A percentile compares a stretch with the other conserved stretches of the same genome.
Evolutionary conservation across 805 yeast genomes (phyloP).

Genomic region (Cyberlindnera galapagoensis): DNA sequence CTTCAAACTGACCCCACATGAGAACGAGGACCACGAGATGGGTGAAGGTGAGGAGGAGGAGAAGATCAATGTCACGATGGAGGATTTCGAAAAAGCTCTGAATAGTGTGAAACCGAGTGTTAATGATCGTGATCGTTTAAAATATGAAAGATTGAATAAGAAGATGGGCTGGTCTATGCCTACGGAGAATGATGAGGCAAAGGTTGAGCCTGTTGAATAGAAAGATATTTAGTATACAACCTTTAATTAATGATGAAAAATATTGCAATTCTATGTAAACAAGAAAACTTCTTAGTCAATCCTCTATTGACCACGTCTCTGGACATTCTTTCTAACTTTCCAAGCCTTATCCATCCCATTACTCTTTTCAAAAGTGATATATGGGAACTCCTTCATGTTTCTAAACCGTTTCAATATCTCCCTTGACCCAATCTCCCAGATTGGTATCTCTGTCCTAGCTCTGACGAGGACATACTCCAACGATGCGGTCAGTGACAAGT

Average conservation of each 20-base stretch:
- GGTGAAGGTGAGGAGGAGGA: conserved; percentile 33
- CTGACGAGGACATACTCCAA: conserved; percentile 39
- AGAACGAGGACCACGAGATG: conserved; percentile 42
- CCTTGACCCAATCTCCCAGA: conserved; percentile 38
- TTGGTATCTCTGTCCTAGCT: conserved; percentile 64
- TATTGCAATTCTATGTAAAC: neutral
- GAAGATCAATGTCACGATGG: conserved; percentile 47
- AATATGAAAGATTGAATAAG: conserved; percentile 68
- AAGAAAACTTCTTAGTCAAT: conserved; percentile 1
- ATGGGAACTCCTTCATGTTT: conserved; percentile 34
- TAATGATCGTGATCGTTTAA: conserved; percentile 71
- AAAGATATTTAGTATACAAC: too few relatives aligned
- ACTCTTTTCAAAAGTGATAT: conserved; percentile 31
- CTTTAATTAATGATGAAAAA: too few relatives aligned
- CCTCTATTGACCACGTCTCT: conserved; percentile 36
- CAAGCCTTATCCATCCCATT: conserved; percentile 48
- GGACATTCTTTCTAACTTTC: conserved; percentile 51
- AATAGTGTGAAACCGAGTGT: conserved; percentile 82
- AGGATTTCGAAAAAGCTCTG: conserved; percentile 70
- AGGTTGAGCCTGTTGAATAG: conserved; percentile 9
- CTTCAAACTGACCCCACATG: conserved; percentile 42
- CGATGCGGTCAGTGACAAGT: conserved; percentile 15
- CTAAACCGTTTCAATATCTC: conserved; percentile 15
- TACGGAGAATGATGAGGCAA: conserved; percentile 19
- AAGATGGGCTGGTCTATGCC: conserved; percentile 66